Percentiles rank a stretch among this genome's conserved stretches.
Evolutionary conservation across 805 yeast species (phyloP).

Genomic region (Kodamaea jinghongensis): DNA sequence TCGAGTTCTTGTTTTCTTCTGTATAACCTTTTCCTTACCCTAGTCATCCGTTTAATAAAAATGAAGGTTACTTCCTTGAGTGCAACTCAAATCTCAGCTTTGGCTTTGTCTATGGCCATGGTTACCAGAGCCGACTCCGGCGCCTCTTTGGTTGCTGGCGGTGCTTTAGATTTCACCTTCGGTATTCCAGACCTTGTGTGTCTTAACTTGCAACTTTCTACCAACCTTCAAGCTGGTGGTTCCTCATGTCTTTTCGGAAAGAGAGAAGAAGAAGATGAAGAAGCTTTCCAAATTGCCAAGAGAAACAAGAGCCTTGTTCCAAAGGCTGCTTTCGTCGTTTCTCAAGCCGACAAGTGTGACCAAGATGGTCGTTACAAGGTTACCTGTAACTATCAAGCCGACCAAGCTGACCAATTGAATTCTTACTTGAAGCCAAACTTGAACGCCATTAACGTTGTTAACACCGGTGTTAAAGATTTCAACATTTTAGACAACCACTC

Average conservation of each 20-base stretch:
- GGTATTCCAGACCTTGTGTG: slow-evolving; percentile 6
- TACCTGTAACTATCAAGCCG: slow-evolving; percentile 23
- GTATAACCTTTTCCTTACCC: slow-evolving; percentile 2
- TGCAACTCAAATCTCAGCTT: slow-evolving; percentile 6
- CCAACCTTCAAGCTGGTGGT: slow-evolving; percentile 4
- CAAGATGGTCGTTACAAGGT: slow-evolving; percentile 19
- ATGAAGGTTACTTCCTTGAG: slow-evolving; percentile 8
- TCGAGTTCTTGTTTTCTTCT: background rate
- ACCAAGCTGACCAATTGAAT: slow-evolving; percentile 18
- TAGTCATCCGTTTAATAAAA: slow-evolving; percentile 5
- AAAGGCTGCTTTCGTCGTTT: slow-evolving; percentile 23
- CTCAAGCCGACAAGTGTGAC: slow-evolving; percentile 18
- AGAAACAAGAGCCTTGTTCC: slow-evolving; percentile 15
- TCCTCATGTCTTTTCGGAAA: background rate
- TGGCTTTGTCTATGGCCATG: slow-evolving; percentile 8
- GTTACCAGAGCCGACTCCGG: slow-evolving; percentile 8
- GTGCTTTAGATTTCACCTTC: slow-evolving; percentile 6
- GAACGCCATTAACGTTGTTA: slow-evolving; percentile 16
- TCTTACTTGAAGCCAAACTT: slow-evolving; percentile 15
- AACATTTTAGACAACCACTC: slow-evolving; percentile 7
- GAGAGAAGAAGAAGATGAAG: slow-evolving; percentile 11
- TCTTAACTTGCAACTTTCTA: slow-evolving; percentile 6
- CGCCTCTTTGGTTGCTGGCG: slow-evolving; percentile 3
- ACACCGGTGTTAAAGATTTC: slow-evolving; percentile 22
- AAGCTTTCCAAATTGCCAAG: slow-evolving; percentile 9